Evolutionary conservation across 768 basidiomycete genomes (phyloP).

Genomic region (Xanthoconium purpureum): DNA sequence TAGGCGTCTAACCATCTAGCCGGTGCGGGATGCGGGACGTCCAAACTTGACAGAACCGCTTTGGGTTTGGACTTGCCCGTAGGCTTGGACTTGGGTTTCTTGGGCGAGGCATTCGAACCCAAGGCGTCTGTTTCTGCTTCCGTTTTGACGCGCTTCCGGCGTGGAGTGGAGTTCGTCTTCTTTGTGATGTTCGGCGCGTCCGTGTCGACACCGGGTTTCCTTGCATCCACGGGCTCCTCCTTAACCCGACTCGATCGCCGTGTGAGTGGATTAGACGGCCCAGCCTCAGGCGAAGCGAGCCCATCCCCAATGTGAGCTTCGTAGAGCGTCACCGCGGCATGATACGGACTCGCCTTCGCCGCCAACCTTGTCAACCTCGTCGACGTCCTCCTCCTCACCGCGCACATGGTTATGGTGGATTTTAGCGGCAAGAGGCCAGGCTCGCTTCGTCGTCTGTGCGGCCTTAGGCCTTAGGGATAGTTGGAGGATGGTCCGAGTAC

Average conservation of each 20-base stretch:
- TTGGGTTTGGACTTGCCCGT: constrained; percentile 55
- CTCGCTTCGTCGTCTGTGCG: no score
- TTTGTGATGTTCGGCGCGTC: no score
- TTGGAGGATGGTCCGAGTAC: no score
- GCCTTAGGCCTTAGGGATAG: no score
- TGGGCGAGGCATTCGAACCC: neutral
- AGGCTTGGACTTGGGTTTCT: constrained; percentile 35
- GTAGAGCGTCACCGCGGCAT: constrained; percentile 42
- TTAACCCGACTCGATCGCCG: constrained; percentile 33
- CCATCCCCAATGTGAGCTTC: constrained; percentile 12
- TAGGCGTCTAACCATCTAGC: constrained; percentile 67
- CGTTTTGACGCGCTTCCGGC: neutral
- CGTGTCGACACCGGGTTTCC: no score
- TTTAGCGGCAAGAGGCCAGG: no score
- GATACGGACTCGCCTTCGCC: constrained; percentile 43
- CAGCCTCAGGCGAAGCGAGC: neutral
- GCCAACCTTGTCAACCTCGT: constrained; percentile 34
- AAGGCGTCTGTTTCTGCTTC: neutral
- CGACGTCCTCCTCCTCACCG: constrained; percentile 25
- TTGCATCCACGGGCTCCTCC: neutral
- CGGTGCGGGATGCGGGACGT: constrained; percentile 65
- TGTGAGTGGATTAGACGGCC: constrained; percentile 11
- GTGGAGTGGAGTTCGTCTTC: no score
- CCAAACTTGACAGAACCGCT: constrained; percentile 50
- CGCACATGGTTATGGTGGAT: constrained; percentile 15